These are phyloP conservation scores for Agastache rugosa DNA, from an alignment of 257 asterid species.

Conservation along the genomic window DNA sequence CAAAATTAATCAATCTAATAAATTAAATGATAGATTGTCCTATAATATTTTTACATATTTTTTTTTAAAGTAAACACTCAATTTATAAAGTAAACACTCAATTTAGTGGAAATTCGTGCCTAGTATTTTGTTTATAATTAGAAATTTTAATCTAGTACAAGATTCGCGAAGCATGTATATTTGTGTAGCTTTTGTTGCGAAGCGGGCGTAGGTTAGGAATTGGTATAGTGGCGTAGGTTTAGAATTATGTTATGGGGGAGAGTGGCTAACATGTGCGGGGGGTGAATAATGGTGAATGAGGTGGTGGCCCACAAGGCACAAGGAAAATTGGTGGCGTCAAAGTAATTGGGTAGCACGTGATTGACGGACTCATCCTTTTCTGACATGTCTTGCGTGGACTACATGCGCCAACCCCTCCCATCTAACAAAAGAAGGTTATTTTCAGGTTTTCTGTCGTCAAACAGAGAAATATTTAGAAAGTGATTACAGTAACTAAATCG, in stretches of 20 bases:
- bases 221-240: conserved; percentile 36
- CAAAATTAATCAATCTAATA: too few relatives aligned
- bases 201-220: background rate
- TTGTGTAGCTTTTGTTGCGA: background rate
- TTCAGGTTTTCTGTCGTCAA: too few relatives aligned
- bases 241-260: background rate
- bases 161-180: background rate
- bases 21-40: too few relatives aligned
- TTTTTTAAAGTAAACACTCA: too few relatives aligned
- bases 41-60: too few relatives aligned
- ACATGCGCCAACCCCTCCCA: too few relatives aligned
- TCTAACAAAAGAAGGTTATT: too few relatives aligned
- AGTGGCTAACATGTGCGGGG: conserved; percentile 44
- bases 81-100: too few relatives aligned
- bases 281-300: conserved; percentile 18
- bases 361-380: conserved; percentile 39
- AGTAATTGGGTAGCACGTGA: conserved; percentile 55
- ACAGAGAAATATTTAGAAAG: too few relatives aligned
- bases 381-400: conserved; percentile 6
- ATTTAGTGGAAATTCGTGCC: background rate
- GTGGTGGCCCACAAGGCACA: conserved; percentile 24
- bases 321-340: conserved; percentile 34
- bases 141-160: too few relatives aligned
- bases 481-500: too few relatives aligned
- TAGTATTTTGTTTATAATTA: too few relatives aligned